Conservation (phyloP, 805 yeast genomes). For the Diddensiella transvaalensis region DNA sequence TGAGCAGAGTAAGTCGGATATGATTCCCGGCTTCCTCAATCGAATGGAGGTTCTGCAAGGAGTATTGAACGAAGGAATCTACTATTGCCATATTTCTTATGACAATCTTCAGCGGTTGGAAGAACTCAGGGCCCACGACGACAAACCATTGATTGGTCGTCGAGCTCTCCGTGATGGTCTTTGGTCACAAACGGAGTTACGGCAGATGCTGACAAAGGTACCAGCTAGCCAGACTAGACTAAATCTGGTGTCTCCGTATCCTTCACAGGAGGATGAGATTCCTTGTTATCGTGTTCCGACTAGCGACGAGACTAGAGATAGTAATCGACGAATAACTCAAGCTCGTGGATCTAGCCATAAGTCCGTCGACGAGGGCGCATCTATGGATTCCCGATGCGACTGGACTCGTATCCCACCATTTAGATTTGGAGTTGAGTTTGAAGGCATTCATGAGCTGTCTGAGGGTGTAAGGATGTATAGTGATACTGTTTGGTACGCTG, state of each 20-base stretch:
- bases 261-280: constrained; percentile 19
- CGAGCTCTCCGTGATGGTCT: constrained; percentile 43
- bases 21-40: neutral
- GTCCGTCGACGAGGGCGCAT: neutral
- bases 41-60: constrained; percentile 13
- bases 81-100: constrained; percentile 48
- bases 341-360: neutral
- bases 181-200: constrained; percentile 47
- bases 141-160: constrained; percentile 39
- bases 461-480: constrained; percentile 49
- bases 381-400: neutral
- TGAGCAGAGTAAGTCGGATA: neutral
- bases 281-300: constrained; percentile 32
- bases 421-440: constrained; percentile 51
- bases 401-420: constrained; percentile 48
- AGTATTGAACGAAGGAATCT: constrained; percentile 41
- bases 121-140: constrained; percentile 36
- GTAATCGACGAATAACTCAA: neutral
- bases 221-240: constrained; percentile 17
- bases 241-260: constrained; percentile 25
- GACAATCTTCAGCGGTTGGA: constrained; percentile 46
- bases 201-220: constrained; percentile 38
- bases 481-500: constrained; percentile 56
- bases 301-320: constrained; percentile 22
- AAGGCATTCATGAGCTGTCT: constrained; percentile 43